A percentile compares a stretch with the other conserved stretches of the same genome.
Evolutionary conservation across 768 basidiomycete genomes (phyloP).

Genomic region (Suillus subluteus): DNA sequence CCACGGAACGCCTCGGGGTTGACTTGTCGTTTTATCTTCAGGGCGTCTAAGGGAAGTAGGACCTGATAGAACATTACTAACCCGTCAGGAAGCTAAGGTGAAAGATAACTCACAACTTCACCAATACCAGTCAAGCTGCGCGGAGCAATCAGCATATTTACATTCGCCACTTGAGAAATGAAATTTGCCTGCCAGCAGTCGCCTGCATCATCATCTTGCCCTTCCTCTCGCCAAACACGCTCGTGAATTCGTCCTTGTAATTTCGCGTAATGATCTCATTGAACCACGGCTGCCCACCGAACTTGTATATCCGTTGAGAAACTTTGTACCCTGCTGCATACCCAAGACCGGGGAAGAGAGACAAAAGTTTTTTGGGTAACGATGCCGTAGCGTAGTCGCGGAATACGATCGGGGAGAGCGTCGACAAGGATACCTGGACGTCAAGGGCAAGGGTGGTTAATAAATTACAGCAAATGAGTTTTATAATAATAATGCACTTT

Average conservation of each 20-base stretch:
- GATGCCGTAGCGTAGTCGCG: conserved; percentile 77
- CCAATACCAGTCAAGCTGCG: conserved; percentile 78
- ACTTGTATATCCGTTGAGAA: conserved; percentile 93
- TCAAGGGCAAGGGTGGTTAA: conserved; percentile 6
- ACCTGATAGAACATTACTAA: conserved; percentile 48
- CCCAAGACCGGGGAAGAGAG: conserved; percentile 96
- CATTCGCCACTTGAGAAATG: neutral
- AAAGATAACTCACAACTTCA: conserved; percentile 74
- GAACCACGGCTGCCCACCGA: conserved; percentile 98
- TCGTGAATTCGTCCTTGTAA: conserved; percentile 82
- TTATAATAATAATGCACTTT: conserved; percentile 48
- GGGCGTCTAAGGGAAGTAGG: conserved; percentile 92
- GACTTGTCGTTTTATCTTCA: conserved; percentile 98
- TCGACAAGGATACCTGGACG: conserved; percentile 60
- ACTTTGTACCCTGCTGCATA: conserved; percentile 99
- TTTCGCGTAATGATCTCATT: conserved; percentile 86
- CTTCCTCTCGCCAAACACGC: conserved; percentile 88
- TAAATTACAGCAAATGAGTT: conserved; percentile 3
- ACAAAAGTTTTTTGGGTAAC: conserved; percentile 70
- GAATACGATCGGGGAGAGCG: conserved; percentile 83
- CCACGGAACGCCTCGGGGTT: conserved; percentile 99
- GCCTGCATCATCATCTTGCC: conserved; percentile 98
- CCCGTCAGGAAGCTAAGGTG: neutral
- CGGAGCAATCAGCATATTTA: neutral
- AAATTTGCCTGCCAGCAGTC: conserved; percentile 81